Conservation (phyloP, 148 eudicot species). For the Spergularia bocconei region DNA sequence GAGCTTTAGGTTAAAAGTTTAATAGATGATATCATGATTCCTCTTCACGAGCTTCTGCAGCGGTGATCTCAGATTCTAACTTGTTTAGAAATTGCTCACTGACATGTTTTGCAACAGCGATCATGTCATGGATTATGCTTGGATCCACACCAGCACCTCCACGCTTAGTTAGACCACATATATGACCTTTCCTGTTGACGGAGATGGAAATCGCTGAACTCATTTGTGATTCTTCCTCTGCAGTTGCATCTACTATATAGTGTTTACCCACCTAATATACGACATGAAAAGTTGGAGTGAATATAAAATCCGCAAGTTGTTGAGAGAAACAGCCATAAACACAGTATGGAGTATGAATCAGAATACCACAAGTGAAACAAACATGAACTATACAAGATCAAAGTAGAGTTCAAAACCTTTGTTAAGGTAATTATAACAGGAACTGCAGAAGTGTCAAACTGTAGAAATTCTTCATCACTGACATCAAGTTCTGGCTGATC, state of each 20-base stretch:
- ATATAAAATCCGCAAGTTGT: not conserved
- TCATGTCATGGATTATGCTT: conserved; percentile 86
- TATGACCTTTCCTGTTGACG: conserved; percentile 59
- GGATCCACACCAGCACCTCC: conserved; percentile 89
- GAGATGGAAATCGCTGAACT: conserved; percentile 79
- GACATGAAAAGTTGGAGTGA: not conserved
- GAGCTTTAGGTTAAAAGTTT: not conserved
- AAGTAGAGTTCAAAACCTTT: conserved; percentile 44
- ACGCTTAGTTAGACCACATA: conserved; percentile 80
- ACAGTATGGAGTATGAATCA: too few species aligned
- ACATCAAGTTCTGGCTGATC: conserved; percentile 85
- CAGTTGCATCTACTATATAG: conserved; percentile 87
- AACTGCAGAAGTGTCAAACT: conserved; percentile 76
- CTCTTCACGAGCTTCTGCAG: conserved; percentile 51
- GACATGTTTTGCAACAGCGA: conserved; percentile 76
- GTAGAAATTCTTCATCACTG: conserved; percentile 90
- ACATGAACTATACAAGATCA: not conserved
- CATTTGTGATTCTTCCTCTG: conserved; percentile 95
- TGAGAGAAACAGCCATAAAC: too few species aligned
- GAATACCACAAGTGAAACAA: not conserved
- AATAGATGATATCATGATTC: conserved; percentile 23
- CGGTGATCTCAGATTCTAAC: conserved; percentile 86
- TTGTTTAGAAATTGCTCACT: conserved; percentile 73
- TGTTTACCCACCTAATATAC: conserved; percentile 64
- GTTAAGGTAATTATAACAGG: conserved; percentile 88